Evolutionary conservation across 2,329 filamentous ascomycete species (phyloP).

Genomic region (Aspergillus sp.): DNA sequence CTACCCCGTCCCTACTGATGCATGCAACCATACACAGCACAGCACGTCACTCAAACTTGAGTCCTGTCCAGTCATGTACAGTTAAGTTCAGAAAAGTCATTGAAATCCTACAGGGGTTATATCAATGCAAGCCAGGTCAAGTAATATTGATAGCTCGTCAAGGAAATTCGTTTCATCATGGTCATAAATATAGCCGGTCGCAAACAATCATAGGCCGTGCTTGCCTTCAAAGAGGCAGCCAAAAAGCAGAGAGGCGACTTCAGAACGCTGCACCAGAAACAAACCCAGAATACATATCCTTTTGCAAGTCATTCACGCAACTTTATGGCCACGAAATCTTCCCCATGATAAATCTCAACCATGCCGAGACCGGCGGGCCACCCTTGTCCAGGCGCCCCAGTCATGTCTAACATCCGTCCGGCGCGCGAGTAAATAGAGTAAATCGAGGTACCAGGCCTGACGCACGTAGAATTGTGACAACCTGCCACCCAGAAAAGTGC

Average conservation of each 20-base stretch:
- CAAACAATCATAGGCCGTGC: slow-evolving; percentile 22
- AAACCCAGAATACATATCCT: slow-evolving; percentile 16
- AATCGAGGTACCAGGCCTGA: background rate
- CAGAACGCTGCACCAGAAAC: slow-evolving; percentile 17
- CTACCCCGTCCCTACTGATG: background rate
- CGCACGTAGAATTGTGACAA: background rate
- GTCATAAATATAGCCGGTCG: slow-evolving; percentile 29
- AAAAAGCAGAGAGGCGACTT: slow-evolving; percentile 13
- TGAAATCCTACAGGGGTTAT: background rate
- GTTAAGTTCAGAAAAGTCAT: no score
- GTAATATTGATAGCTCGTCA: slow-evolving; percentile 20
- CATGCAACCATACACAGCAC: background rate
- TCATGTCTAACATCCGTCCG: slow-evolving; percentile 2
- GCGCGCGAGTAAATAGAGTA: background rate
- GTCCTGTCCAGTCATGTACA: background rate
- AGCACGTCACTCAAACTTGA: background rate
- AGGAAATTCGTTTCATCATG: slow-evolving; percentile 40
- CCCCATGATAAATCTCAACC: slow-evolving; percentile 5
- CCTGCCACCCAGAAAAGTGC: slow-evolving; percentile 5
- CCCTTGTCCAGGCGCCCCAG: background rate
- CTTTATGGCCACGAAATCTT: slow-evolving; percentile 5
- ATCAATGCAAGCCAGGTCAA: slow-evolving; percentile 10
- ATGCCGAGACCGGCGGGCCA: background rate
- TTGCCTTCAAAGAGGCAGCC: slow-evolving; percentile 14
- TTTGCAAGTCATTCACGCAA: slow-evolving; percentile 8